phyloP scores from a whole-genome alignment of 2,329 filamentous ascomycete species.

The Dichotomopilus funicola region DNA sequence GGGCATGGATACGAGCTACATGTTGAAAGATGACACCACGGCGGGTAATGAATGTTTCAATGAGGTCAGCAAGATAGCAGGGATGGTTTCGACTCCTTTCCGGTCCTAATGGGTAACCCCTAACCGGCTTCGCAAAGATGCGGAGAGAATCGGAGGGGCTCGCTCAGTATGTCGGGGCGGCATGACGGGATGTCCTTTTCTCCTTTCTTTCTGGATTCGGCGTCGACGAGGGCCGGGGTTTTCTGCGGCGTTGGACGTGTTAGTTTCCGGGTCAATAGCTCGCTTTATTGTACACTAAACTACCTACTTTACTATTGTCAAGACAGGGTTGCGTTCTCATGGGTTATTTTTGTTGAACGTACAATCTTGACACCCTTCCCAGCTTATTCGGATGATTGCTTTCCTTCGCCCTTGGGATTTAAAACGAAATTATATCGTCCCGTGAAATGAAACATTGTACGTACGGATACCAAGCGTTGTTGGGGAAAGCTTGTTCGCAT shows the following conservation, averaged over 20 bases:
- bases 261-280: slow-evolving; percentile 1
- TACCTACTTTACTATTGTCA: too few relatives aligned
- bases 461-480: not conserved
- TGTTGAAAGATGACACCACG: slow-evolving; percentile 4
- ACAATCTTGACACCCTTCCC: not conserved
- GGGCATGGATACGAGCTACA: slow-evolving; percentile 9
- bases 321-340: too few relatives aligned
- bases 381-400: not conserved
- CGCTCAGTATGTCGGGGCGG: not conserved
- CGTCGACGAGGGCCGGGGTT: slow-evolving; percentile 9
- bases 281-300: slow-evolving; percentile 2
- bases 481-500: not conserved
- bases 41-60: slow-evolving; percentile 7
- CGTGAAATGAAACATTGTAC: slow-evolving; percentile 1
- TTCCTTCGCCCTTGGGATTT: not conserved
- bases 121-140: not conserved
- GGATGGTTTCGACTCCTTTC: not conserved
- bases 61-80: not conserved
- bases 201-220: slow-evolving; percentile 9
- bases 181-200: not conserved
- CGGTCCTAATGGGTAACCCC: not conserved
- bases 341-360: too few relatives aligned
- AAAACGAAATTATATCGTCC: not conserved
- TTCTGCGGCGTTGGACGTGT: slow-evolving; percentile 5
- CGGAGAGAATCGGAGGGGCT: not conserved